Conservation (phyloP, 2,329 filamentous ascomycete genomes). For the Aspergillus niger region DNA sequence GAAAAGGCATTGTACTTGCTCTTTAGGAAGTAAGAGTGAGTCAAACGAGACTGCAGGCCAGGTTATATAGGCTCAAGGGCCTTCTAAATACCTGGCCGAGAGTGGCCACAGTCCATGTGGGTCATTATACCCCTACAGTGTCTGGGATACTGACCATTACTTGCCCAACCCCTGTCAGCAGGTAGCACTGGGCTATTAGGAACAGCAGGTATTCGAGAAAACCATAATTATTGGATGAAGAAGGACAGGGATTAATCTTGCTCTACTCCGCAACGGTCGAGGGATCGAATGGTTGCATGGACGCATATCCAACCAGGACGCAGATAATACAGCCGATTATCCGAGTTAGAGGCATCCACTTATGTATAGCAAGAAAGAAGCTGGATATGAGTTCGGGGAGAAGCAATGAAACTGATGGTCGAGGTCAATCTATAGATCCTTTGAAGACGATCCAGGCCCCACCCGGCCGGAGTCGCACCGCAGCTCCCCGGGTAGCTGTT, state of each 20-base stretch:
- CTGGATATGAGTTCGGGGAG: too few species aligned
- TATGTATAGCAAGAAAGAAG: not conserved
- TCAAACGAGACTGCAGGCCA: not conserved
- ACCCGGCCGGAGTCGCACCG: not conserved
- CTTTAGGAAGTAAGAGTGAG: not conserved
- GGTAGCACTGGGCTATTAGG: too few species aligned
- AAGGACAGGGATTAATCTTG: not conserved
- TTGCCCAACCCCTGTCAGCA: too few species aligned
- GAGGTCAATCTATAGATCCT: not conserved
- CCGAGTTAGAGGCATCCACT: not conserved
- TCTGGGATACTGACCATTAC: not conserved
- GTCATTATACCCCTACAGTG: not conserved
- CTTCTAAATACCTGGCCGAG: not conserved
- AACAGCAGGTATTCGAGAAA: not conserved
- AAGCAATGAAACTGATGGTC: not conserved
- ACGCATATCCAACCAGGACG: not conserved
- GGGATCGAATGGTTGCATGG: not conserved
- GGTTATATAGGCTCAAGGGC: not conserved
- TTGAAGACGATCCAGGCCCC: not conserved
- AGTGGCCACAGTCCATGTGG: not conserved
- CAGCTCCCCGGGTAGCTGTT: not conserved
- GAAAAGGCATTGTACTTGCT: not conserved
- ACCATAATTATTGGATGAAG: not conserved
- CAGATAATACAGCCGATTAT: not conserved
- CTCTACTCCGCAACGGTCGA: not conserved